Percentiles rank a stretch among this genome's conserved stretches.
Evolutionary conservation across 768 basidiomycete species (phyloP).

Genomic region (Pholiota molesta): DNA sequence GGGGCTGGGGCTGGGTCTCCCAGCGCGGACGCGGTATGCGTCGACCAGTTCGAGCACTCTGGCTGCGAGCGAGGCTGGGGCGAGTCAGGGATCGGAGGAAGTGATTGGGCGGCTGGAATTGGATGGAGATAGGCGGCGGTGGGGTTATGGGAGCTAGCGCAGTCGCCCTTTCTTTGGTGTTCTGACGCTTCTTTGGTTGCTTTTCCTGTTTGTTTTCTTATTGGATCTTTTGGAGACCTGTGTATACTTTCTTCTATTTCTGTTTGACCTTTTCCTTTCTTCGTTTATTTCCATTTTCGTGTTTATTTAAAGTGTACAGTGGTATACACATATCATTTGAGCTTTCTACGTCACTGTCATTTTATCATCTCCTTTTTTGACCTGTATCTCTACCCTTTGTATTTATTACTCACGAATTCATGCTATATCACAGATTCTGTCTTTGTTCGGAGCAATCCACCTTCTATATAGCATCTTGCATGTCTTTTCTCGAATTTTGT

Average conservation of each 20-base stretch:
- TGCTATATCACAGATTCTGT: not conserved
- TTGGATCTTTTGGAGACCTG: not conserved
- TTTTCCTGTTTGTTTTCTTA: not conserved
- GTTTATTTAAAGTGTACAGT: not conserved
- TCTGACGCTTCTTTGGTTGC: not conserved
- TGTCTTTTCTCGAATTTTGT: not conserved
- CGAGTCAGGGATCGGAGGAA: constrained; percentile 42
- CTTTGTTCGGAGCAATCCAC: not conserved
- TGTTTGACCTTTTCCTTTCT: not conserved
- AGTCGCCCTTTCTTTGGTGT: not conserved
- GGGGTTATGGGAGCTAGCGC: constrained; percentile 3
- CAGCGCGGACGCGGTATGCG: constrained; percentile 22
- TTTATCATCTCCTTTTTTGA: not conserved
- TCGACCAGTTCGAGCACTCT: constrained; percentile 28
- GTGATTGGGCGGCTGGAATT: constrained; percentile 58
- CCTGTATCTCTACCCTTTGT: not conserved
- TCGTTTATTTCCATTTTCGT: not conserved
- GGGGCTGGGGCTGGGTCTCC: constrained; percentile 21
- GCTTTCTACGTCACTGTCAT: not conserved
- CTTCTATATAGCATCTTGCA: not conserved
- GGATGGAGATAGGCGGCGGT: constrained; percentile 26
- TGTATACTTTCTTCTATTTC: not conserved
- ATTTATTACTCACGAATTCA: not conserved
- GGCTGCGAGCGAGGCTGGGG: constrained; percentile 25
- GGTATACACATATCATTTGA: not conserved